Conservation (phyloP, 1,284 basidiomycete species). For the Marasmius fiardii region DNA sequence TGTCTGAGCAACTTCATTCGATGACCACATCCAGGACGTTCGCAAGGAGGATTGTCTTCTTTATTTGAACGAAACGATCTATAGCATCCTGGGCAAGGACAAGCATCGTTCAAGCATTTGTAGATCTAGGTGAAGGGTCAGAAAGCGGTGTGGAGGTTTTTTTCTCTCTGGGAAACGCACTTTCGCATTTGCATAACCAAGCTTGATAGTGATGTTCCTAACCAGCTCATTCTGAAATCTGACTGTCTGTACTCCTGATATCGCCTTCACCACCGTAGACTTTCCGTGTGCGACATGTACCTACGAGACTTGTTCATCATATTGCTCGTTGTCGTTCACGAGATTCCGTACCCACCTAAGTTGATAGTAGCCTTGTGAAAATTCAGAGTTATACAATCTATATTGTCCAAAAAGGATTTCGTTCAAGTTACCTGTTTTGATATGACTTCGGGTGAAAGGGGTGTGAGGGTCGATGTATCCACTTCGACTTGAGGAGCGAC, state of each 20-base stretch:
- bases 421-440: conserved; percentile 95
- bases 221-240: conserved; percentile 99
- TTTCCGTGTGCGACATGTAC: conserved; percentile 99
- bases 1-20: conserved; percentile 91
- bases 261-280: conserved; percentile 98
- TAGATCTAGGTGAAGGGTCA: conserved; percentile 70
- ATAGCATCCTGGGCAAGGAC: conserved; percentile 93
- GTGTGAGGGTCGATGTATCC: conserved; percentile 81
- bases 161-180: conserved; percentile 49
- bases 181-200: conserved; percentile 98
- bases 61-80: conserved; percentile 92
- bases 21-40: conserved; percentile 87
- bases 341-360: conserved; percentile 49
- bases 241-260: conserved; percentile 99
- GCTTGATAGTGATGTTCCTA: conserved; percentile 98
- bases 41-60: conserved; percentile 91
- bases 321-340: conserved; percentile 10
- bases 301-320: conserved; percentile 33
- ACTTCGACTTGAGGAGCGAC: conserved; percentile 63
- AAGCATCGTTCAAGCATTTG: conserved; percentile 93
- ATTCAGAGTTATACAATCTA: conserved; percentile 5
- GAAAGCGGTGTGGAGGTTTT: conserved; percentile 4
- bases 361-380: conserved; percentile 75
- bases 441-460: conserved; percentile 94
- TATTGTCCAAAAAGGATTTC: neutral